Conservation (phyloP, 2,329 filamentous ascomycete genomes). For the Talaromyces sp. region DNA sequence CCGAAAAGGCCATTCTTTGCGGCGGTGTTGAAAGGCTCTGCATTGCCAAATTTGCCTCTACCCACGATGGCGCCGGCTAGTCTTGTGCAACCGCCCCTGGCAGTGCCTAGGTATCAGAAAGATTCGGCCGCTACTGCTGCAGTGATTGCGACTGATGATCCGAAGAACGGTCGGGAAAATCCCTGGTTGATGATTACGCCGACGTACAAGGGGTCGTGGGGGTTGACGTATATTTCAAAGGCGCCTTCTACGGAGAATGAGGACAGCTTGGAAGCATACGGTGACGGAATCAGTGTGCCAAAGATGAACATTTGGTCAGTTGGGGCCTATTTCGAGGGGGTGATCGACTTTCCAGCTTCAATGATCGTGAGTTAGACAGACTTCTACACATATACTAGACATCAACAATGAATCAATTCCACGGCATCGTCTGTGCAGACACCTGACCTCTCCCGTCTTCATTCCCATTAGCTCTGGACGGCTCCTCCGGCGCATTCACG, state of each 20-base stretch:
- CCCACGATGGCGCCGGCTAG: not conserved
- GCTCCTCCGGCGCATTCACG: constrained; percentile 14
- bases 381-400: too few relatives aligned
- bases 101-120: not conserved
- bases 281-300: constrained; percentile 1
- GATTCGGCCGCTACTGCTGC: not conserved
- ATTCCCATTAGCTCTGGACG: constrained; percentile 8
- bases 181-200: not conserved
- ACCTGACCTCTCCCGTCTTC: not conserved
- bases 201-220: not conserved
- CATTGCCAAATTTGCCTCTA: not conserved
- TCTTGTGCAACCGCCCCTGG: constrained; percentile 7
- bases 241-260: not conserved
- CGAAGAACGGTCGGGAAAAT: not conserved
- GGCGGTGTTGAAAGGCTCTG: not conserved
- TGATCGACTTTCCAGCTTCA: not conserved
- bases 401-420: not conserved
- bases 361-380: not conserved
- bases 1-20: not conserved
- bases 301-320: not conserved
- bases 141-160: constrained; percentile 9
- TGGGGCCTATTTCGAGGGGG: not conserved
- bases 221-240: not conserved
- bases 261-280: not conserved
- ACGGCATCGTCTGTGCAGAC: not conserved